A percentile compares a stretch with the other conserved stretches of the same genome.
These are phyloP conservation scores for Litchi chinensis DNA, from an alignment of 345 rosid genomes.

Conservation along the genomic window DNA sequence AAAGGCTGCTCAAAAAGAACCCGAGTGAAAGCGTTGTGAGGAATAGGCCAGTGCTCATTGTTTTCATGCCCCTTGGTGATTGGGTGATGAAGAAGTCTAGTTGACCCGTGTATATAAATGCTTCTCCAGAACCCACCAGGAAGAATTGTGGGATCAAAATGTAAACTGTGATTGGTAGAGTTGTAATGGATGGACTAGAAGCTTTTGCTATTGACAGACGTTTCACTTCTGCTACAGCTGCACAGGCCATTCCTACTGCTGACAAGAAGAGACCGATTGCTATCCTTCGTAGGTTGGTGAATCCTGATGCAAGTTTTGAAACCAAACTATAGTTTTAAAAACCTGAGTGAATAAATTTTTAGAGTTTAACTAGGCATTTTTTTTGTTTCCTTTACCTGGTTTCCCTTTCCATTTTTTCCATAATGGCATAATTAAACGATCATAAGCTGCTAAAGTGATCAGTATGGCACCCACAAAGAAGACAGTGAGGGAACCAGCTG, in stretches of 20 bases:
- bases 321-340: background rate
- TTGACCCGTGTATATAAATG: constrained; percentile 68
- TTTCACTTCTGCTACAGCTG: constrained; percentile 50
- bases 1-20: constrained; percentile 60
- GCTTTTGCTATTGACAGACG: constrained; percentile 37
- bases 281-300: constrained; percentile 59
- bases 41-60: constrained; percentile 73
- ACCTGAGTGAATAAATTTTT: background rate
- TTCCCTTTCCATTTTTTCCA: constrained; percentile 59
- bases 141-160: constrained; percentile 62
- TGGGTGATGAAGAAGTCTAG: constrained; percentile 75
- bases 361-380: background rate
- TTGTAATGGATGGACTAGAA: constrained; percentile 10
- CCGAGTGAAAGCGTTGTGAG: constrained; percentile 65
- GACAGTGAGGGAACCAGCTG: constrained; percentile 67
- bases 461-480: constrained; percentile 61
- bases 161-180: constrained; percentile 52
- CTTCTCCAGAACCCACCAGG: constrained; percentile 70
- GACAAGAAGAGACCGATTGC: constrained; percentile 65
- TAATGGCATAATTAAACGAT: constrained; percentile 53
- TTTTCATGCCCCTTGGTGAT: constrained; percentile 70
- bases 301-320: constrained; percentile 33
- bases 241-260: constrained; percentile 57
- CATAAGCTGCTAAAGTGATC: constrained; percentile 50
- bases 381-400: constrained; percentile 32